Base-by-base conservation (phyloP, 805 yeast species). In the Yarrowia sp. region DNA sequence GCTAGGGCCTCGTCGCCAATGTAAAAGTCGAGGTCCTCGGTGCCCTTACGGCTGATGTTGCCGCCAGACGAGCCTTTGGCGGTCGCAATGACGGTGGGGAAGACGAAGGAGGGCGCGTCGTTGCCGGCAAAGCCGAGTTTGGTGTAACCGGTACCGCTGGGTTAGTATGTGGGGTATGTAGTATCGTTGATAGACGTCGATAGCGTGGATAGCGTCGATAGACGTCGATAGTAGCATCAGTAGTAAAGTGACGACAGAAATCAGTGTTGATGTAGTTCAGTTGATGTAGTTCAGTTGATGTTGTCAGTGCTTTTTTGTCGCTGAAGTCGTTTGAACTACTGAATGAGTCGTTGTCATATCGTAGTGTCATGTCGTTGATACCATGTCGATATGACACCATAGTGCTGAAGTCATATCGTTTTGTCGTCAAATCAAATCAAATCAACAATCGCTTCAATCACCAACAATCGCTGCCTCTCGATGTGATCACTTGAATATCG, bases 121-220 rank as follows among this genome's bases (percentile, higher is more conserved):
- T 94, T 94, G 62, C 99, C 99, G 68, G 99, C 99, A 77, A 92
- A 94, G 25, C 99, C 99, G 68, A 94, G 81, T 74, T 94, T 94
- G 72, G 99, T 94, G 69, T 92, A 80, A 67, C 99, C 99, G 69
- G 99, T 94, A 81, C 99, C 99, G 74, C 93, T 93, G 81, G 65
- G 61, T 33, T 67, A 65, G 67, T 69, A 66, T 19, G 29, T 9
- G 29, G 29, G 9, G 10, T 9, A 5, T 9, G 29, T 27, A 27
- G 29, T 6, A n/a, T 35, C 14, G 16, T 18, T 36, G 6, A 22
- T 10, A 1, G 19, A 4, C 14, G 41, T n/a, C n/a, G n/a, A n/a
- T n/a, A n/a, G n/a, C n/a, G n/a, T n/a, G n/a, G n/a, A n/a, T n/a
- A n/a, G n/a, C n/a, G n/a, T n/a, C n/a, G n/a, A n/a, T n/a, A n/a